Percentiles rank a stretch among this genome's conserved stretches.
Conservation (phyloP, 2,329 filamentous ascomycete species). For the Claviceps sp. region DNA sequence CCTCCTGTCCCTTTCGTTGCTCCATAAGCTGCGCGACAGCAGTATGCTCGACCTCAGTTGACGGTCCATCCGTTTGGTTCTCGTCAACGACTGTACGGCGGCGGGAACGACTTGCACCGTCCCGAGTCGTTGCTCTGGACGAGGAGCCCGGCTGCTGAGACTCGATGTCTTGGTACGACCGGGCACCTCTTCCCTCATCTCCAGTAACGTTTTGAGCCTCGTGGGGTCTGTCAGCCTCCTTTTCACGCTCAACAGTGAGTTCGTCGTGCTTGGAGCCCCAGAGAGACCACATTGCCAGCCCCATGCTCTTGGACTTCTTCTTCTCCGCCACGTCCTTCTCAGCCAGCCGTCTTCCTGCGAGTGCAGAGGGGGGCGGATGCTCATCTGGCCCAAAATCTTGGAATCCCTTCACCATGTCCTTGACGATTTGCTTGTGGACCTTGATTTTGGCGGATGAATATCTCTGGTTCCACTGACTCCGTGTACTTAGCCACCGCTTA, state of each 20-base stretch:
- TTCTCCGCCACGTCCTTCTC: slow-evolving; percentile 27
- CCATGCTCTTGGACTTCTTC: slow-evolving; percentile 54
- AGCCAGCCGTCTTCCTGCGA: slow-evolving; percentile 55
- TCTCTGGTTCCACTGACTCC: slow-evolving; percentile 57
- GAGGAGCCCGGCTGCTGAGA: slow-evolving; percentile 19
- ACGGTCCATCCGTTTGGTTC: slow-evolving; percentile 27
- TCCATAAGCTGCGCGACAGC: slow-evolving; percentile 31
- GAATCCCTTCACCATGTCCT: slow-evolving; percentile 60
- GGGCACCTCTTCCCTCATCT: slow-evolving; percentile 30
- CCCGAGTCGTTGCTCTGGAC: slow-evolving; percentile 7
- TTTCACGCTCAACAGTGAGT: slow-evolving; percentile 48
- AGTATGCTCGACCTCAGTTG: slow-evolving; percentile 23
- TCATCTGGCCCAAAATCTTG: slow-evolving; percentile 59
- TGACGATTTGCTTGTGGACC: slow-evolving; percentile 59
- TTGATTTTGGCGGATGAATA: slow-evolving; percentile 57
- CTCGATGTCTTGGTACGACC: slow-evolving; percentile 27
- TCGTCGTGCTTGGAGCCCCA: slow-evolving; percentile 89
- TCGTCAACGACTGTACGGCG: slow-evolving; percentile 37
- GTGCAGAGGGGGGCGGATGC: slow-evolving; percentile 66
- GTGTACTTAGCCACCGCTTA: slow-evolving; percentile 68
- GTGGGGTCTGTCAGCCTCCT: slow-evolving; percentile 31
- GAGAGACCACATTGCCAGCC: slow-evolving; percentile 68
- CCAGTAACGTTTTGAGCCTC: slow-evolving; percentile 19
- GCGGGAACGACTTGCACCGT: slow-evolving; percentile 27
- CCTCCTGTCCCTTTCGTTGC: slow-evolving; percentile 25